Evolutionary conservation across 2,329 filamentous ascomycete genomes (phyloP), one percentile per base, ranked within the genome.

Genomic region (Teratosphaeria destructans): DNA sequence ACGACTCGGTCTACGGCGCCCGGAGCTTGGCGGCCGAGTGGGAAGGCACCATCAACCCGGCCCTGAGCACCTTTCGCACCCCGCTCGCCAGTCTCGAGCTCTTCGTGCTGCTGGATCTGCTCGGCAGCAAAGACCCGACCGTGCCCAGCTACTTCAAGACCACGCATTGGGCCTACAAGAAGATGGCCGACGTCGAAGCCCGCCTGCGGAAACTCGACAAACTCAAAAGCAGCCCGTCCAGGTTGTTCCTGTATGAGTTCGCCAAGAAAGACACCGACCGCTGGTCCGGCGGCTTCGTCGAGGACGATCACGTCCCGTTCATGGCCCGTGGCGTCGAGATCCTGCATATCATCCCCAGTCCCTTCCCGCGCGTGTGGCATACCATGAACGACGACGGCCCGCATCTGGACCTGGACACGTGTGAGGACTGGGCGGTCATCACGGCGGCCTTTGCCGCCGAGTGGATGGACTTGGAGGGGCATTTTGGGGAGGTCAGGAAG

Each of bases 221-320:
- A 75, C 74, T 81, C 64, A 75, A 62, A 72, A 75, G 70, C n/a
- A 66, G 70, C 52, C 61, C 53, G 56, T 62, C 37, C 60, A 63
- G 60, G 68, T 70, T 0, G 71, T 96, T 95, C 70, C 77, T 96
- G 4, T 76, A 81, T 6, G 87, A 95, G 52, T 70, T 76, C 1
- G 76, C 79, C 23, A 89, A 86, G 72, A 71, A 70, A 27, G 70
- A 73, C 11, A 63, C 72, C 1, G 69, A 77, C 55, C 76, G 37
- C 81, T 89, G 67, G 74, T 71, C 70, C 58, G 79, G 72, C 54
- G 84, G 74, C 61, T 74, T 52, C 70, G 74, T 78, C 14, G 83
- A 85, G 63, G 94, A 99, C 71, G 94, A 99, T 69, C 94, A 99
- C 72, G 73, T 96, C 5, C 94, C 94, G 0, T 99, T 99, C 68